Conservation (phyloP, 768 basidiomycete genomes). For the Boletus sp. region DNA sequence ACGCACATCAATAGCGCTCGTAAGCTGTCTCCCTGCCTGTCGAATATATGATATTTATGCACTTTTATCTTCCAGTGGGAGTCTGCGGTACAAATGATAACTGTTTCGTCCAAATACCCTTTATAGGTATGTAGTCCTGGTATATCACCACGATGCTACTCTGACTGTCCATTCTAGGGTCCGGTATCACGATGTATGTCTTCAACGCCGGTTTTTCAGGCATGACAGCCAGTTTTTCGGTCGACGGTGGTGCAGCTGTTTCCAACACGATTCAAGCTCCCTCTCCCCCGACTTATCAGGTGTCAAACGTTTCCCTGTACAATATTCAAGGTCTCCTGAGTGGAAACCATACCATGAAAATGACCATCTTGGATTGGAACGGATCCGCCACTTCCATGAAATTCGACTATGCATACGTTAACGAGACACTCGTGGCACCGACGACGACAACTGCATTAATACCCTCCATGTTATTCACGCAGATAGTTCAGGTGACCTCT, state of each 20-base stretch:
- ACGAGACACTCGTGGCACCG: conserved; percentile 18
- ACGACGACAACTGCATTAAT: conserved; percentile 1
- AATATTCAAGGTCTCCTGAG: conserved; percentile 14
- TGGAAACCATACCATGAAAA: conserved; percentile 17
- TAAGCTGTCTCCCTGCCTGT: conserved; percentile 3
- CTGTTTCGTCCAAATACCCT: conserved; percentile 21
- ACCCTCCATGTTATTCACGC: neutral
- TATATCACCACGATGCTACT: neutral
- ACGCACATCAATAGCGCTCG: conserved; percentile 9
- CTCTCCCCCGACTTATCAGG: conserved; percentile 13
- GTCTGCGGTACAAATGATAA: conserved; percentile 11
- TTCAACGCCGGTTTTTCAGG: conserved; percentile 19
- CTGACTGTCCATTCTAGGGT: conserved; percentile 11
- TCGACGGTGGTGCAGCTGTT: conserved; percentile 11
- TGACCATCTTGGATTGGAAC: conserved; percentile 23
- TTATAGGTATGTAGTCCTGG: conserved; percentile 9
- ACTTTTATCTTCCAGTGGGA: conserved; percentile 6
- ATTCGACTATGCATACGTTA: conserved; percentile 26
- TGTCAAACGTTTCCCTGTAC: conserved; percentile 21
- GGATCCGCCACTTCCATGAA: conserved; percentile 19
- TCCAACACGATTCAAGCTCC: conserved; percentile 5
- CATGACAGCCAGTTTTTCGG: conserved; percentile 21
- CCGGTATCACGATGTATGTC: conserved; percentile 28
- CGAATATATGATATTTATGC: neutral
- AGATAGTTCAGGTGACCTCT: neutral